Percentiles rank a stretch among this genome's conserved stretches.
Evolutionary conservation across 2,329 filamentous ascomycete genomes (phyloP).

Genomic region (Colletotrichum tropicale): DNA sequence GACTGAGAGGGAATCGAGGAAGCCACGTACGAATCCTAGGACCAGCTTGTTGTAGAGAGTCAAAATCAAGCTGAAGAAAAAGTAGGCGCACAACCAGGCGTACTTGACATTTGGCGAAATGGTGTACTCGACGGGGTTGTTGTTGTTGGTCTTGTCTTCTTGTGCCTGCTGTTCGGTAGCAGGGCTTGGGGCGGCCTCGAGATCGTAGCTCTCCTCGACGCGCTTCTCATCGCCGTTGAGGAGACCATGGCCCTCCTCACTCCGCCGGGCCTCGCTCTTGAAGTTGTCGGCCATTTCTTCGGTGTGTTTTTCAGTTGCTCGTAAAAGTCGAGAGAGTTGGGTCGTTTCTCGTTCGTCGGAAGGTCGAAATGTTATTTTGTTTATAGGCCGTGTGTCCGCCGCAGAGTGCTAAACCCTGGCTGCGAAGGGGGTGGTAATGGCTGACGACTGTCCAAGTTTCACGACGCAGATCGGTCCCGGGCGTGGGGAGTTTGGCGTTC

Average conservation of each 20-base stretch:
- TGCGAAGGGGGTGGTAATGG: not conserved
- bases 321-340: not conserved
- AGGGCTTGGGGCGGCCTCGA: slow-evolving; percentile 16
- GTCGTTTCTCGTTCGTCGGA: not conserved
- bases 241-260: slow-evolving; percentile 23
- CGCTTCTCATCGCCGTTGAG: slow-evolving; percentile 23
- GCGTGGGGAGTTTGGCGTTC: slow-evolving; percentile 4
- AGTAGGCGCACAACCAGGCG: slow-evolving; percentile 56
- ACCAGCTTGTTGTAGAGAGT: slow-evolving; percentile 66
- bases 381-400: slow-evolving; percentile 5
- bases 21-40: slow-evolving; percentile 48
- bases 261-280: slow-evolving; percentile 18
- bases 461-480: slow-evolving; percentile 14
- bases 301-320: not conserved
- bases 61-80: slow-evolving; percentile 50
- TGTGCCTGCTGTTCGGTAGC: slow-evolving; percentile 6
- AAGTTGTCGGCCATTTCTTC: slow-evolving; percentile 21
- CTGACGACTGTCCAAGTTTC: slow-evolving; percentile 15
- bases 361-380: slow-evolving; percentile 10
- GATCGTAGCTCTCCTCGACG: slow-evolving; percentile 19
- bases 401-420: not conserved
- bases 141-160: slow-evolving; percentile 1
- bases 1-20: not conserved
- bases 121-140: slow-evolving; percentile 41
- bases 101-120: slow-evolving; percentile 51